Base-by-base conservation (phyloP, 257 asterid genomes). In the Henckelia pumila region DNA sequence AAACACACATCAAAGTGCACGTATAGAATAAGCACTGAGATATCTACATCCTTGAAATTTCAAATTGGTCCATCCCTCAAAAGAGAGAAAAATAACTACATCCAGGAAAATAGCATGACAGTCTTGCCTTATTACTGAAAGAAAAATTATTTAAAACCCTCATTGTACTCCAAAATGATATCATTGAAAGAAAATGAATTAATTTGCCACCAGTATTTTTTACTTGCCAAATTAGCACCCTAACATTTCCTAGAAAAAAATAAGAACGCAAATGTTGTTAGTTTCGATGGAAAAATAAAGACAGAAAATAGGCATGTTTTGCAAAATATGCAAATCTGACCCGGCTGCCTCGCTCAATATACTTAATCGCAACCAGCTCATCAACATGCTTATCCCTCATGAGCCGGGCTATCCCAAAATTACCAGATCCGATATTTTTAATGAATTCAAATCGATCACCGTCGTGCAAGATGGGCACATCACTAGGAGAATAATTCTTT, bases 311-410 rank as follows among this genome's bases (percentile, higher is more conserved):
- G 56, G 53, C 35, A 21, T 25, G 59, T 32, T 25, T 19, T 44
- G 61, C 73, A 57, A 66, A 32, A 30, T 67, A 16, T 2, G 24
- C 52, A 35, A 57, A 72, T 63, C 80, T 59, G 61, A 86, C 88
- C 84, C 68, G 78, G 22, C 69, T 75, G 22, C 89, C 93, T 56
- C 81, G 72, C 71, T 80, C 85, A 55, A 84, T 77, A 61, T 86
- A 86, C 82, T 81, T 86, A 28, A 80, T 80, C 6, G 93, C 86
- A 69, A 86, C 88, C 44, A 82, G 76, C 64, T 80, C 88, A 59
- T 77, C 75, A 9, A 85, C 65, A 67, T 77, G 80, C 61, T 82
- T 77, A 64, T 86, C 86, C 40, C 73, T 80, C 90, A 82, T 77
- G 29, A 84, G 80, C 76, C 82, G 73, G 20, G 88, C 83, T 47